Evolutionary conservation across 2,329 filamentous ascomycete genomes (phyloP).

Genomic region (Cephalotrichum gorgonifer): DNA sequence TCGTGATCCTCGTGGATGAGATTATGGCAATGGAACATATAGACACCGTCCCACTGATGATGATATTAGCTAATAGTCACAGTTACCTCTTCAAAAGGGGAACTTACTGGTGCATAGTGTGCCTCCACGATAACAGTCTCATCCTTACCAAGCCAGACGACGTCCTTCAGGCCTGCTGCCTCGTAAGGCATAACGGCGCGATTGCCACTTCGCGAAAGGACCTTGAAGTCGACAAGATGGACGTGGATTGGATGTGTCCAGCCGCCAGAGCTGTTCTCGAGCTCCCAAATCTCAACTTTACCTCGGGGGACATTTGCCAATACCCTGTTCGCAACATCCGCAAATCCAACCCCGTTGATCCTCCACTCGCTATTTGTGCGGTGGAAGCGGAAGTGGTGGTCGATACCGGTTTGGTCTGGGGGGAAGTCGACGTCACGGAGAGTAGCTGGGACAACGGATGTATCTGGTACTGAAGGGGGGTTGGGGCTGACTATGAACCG

Average conservation of each 20-base stretch:
- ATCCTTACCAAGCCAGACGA: slow-evolving; percentile 40
- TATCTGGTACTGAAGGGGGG: slow-evolving; percentile 20
- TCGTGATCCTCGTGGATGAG: slow-evolving; percentile 33
- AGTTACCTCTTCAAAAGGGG: background rate
- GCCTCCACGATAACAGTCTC: slow-evolving; percentile 41
- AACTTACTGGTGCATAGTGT: slow-evolving; percentile 29
- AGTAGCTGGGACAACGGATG: slow-evolving; percentile 19
- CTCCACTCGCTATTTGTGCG: slow-evolving; percentile 32
- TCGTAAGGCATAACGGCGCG: slow-evolving; percentile 39
- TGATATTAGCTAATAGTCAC: background rate
- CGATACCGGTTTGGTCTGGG: slow-evolving; percentile 18
- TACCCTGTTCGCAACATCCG: slow-evolving; percentile 34
- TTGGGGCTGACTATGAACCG: slow-evolving; percentile 34
- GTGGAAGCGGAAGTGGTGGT: slow-evolving; percentile 35
- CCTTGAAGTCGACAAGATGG: slow-evolving; percentile 47
- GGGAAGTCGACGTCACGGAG: slow-evolving; percentile 29
- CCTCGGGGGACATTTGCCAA: slow-evolving; percentile 35
- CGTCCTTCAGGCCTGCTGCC: slow-evolving; percentile 43
- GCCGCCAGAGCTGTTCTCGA: slow-evolving; percentile 36
- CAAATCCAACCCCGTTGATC: slow-evolving; percentile 39
- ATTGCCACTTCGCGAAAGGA: slow-evolving; percentile 36
- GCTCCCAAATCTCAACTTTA: slow-evolving; percentile 36
- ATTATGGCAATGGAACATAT: slow-evolving; percentile 40
- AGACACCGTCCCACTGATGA: slow-evolving; percentile 37
- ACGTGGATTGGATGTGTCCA: slow-evolving; percentile 47